Conservation (phyloP, 768 basidiomycete genomes). For the Coprinellus aureogranulatus region DNA sequence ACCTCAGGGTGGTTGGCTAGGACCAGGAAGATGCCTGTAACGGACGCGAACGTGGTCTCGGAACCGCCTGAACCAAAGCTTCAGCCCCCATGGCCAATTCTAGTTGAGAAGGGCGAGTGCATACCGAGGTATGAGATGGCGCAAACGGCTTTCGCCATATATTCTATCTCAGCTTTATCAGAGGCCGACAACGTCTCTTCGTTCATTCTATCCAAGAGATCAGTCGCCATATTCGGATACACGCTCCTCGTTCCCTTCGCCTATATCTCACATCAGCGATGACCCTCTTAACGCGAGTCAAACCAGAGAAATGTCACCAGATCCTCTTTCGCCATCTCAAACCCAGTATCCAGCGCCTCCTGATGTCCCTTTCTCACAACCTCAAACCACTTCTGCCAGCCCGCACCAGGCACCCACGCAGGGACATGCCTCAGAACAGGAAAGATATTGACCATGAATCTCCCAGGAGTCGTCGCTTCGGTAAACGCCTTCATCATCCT, state of each 20-base stretch:
- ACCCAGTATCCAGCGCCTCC: neutral
- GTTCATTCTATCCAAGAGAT: constrained; percentile 1
- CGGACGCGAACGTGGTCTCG: neutral
- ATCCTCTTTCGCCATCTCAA: neutral
- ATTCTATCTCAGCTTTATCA: neutral
- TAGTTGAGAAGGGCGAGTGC: neutral
- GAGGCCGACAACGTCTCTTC: neutral
- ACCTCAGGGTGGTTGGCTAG: constrained; percentile 13
- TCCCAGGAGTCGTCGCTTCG: neutral
- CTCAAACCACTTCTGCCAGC: neutral
- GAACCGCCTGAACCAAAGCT: neutral
- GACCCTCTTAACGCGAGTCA: neutral
- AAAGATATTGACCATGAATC: neutral
- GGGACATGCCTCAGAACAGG: neutral
- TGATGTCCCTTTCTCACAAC: neutral
- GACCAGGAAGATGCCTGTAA: constrained; percentile 9
- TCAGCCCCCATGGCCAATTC: neutral
- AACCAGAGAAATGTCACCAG: neutral
- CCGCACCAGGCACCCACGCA: neutral
- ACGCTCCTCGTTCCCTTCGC: neutral
- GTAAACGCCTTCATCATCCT: neutral
- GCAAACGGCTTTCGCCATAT: neutral
- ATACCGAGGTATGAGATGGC: constrained; percentile 6
- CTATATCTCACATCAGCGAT: neutral
- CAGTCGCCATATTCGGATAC: constrained; percentile 3